Conservation (phyloP, 2,329 filamentous ascomycete species). For the Hypoxylon sp. region DNA sequence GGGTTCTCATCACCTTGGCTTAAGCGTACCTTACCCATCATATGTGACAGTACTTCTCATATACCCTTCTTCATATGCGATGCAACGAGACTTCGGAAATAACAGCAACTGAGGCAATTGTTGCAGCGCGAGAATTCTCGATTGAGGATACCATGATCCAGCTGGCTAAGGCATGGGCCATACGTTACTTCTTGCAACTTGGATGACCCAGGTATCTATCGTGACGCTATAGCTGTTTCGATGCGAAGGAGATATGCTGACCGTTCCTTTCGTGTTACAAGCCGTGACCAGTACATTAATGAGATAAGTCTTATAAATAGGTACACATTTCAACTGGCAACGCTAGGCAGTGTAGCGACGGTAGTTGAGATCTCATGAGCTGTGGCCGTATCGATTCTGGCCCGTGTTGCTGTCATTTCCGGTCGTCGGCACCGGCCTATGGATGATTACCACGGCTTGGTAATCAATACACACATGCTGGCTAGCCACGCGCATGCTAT, state of each 20-base stretch:
- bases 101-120: background rate
- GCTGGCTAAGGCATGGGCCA: background rate
- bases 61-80: background rate
- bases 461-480: slow-evolving; percentile 19
- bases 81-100: background rate
- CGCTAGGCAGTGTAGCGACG: background rate
- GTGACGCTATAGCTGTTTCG: background rate
- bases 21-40: background rate
- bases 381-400: slow-evolving; percentile 5
- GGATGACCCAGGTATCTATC: background rate
- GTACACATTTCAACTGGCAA: background rate
- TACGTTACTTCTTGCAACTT: background rate
- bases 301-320: background rate
- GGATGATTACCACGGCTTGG: slow-evolving; percentile 16
- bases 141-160: background rate
- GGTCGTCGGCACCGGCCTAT: slow-evolving; percentile 11
- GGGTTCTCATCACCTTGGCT: background rate
- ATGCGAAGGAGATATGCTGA: background rate
- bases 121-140: background rate
- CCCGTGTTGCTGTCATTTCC: slow-evolving; percentile 6
- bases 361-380: slow-evolving; percentile 1
- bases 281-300: slow-evolving; percentile 4
- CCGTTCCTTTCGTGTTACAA: background rate
- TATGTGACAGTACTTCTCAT: background rate
- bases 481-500: slow-evolving; percentile 23